These are phyloP conservation scores for Aechmea fasciata DNA, from an alignment of 176 grass and related monocot species.

Conservation along the genomic window DNA sequence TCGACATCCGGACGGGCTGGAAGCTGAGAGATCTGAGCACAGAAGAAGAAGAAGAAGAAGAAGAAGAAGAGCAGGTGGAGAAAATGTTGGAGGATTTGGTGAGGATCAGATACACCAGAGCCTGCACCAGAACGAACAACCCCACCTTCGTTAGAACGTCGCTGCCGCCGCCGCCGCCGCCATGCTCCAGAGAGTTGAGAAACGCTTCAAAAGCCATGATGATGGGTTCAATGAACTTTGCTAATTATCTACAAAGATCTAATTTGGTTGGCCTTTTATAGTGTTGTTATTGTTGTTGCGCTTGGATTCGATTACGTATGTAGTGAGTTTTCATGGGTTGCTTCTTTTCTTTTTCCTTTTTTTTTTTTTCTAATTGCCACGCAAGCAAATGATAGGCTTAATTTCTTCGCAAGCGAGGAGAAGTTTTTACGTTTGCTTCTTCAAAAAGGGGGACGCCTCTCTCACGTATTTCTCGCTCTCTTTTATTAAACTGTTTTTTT, in stretches of 20 bases:
- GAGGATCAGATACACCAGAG: conserved; percentile 34
- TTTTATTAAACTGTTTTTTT: neutral
- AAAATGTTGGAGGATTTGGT: conserved; percentile 66
- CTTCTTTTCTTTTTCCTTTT: neutral
- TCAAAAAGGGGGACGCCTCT: neutral
- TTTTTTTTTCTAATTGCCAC: neutral
- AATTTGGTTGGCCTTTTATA: no score
- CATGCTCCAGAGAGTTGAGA: neutral
- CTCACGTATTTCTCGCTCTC: no score
- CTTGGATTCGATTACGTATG: no score
- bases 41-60: neutral
- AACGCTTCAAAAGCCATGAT: neutral
- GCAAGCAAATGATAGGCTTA: neutral
- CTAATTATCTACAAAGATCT: no score
- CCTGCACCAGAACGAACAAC: conserved; percentile 27
- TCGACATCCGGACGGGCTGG: conserved; percentile 48
- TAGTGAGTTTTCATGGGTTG: no score
- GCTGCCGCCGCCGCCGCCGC: neutral
- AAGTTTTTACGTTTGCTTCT: neutral
- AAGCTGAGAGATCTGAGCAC: conserved; percentile 50
- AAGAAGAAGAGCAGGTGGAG: conserved; percentile 16
- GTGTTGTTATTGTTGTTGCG: no score
- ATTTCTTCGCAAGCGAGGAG: neutral
- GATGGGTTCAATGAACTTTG: no score
- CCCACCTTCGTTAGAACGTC: conserved; percentile 27